A percentile compares a stretch with the other conserved stretches of the same genome.
These are phyloP conservation scores for Lasiodiplodia hormozganensis DNA, from an alignment of 2,329 filamentous ascomycete genomes.

Conservation along the genomic window DNA sequence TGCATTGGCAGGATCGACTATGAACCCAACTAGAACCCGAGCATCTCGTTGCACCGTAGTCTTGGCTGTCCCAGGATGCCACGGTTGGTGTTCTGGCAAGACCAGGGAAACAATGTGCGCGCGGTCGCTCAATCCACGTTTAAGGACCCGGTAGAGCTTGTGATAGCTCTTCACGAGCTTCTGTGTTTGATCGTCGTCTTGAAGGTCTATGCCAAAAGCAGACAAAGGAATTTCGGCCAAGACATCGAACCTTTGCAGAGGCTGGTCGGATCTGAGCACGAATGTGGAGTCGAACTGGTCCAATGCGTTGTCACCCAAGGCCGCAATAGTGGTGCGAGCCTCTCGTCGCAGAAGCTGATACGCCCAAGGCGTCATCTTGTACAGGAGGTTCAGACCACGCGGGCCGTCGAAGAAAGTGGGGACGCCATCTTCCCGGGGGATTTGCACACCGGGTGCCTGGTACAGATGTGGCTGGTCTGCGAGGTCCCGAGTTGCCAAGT, in stretches of 20 bases:
- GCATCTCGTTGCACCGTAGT: slow-evolving; percentile 39
- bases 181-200: slow-evolving; percentile 38
- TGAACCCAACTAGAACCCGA: slow-evolving; percentile 68
- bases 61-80: slow-evolving; percentile 44
- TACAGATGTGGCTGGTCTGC: slow-evolving; percentile 68
- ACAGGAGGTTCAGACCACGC: slow-evolving; percentile 80
- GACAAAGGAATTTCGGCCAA: slow-evolving; percentile 51
- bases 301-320: slow-evolving; percentile 74
- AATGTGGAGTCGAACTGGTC: slow-evolving; percentile 89
- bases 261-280: slow-evolving; percentile 65
- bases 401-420: slow-evolving; percentile 81
- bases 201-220: slow-evolving; percentile 38
- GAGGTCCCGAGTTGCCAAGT: slow-evolving; percentile 77
- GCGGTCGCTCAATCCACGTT: slow-evolving; percentile 76
- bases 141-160: slow-evolving; percentile 70
- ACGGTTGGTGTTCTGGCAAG: slow-evolving; percentile 40
- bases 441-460: slow-evolving; percentile 46
- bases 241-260: slow-evolving; percentile 63
- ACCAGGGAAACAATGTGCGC: slow-evolving; percentile 65
- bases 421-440: slow-evolving; percentile 51
- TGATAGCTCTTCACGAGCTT: slow-evolving; percentile 51
- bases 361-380: slow-evolving; percentile 89
- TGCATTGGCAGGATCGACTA: slow-evolving; percentile 76
- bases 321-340: slow-evolving; percentile 74
- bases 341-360: slow-evolving; percentile 76